These are phyloP conservation scores for Penicillium angulare DNA, from an alignment of 495 filamentous ascomycete species.

Conservation along the genomic window DNA sequence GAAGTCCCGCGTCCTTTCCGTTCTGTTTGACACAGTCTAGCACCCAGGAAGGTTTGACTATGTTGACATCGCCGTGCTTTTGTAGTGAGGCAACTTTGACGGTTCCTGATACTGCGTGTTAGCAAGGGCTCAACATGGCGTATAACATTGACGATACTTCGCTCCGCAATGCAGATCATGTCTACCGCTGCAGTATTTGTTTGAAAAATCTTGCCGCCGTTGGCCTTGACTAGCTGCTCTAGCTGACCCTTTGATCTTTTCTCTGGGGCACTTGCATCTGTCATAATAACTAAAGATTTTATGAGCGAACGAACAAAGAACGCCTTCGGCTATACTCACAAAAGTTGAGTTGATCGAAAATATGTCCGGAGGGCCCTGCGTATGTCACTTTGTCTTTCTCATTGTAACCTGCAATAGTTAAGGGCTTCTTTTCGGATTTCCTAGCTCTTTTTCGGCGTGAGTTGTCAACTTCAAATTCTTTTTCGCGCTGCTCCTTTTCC, in stretches of 20 bases:
- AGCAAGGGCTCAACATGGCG: no score
- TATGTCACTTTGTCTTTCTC: constrained; percentile 49
- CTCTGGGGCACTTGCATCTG: constrained; percentile 51
- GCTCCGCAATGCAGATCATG: constrained; percentile 76
- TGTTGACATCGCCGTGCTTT: constrained; percentile 63
- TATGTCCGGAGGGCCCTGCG: constrained; percentile 51
- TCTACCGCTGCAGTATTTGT: constrained; percentile 57
- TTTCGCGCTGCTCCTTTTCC: constrained; percentile 71
- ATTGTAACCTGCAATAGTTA: constrained; percentile 72
- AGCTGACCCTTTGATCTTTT: constrained; percentile 78
- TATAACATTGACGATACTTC: no score
- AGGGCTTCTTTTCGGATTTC: constrained; percentile 59
- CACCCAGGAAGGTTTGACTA: constrained; percentile 81
- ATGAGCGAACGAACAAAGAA: neutral
- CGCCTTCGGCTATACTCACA: constrained; percentile 46
- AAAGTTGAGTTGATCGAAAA: constrained; percentile 78
- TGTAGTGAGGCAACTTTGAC: constrained; percentile 84
- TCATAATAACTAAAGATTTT: constrained; percentile 53
- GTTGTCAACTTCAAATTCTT: constrained; percentile 80
- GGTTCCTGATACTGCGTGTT: constrained; percentile 45
- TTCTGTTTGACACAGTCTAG: constrained; percentile 73
- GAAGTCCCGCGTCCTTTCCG: constrained; percentile 57
- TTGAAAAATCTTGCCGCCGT: constrained; percentile 84
- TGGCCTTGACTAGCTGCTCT: constrained; percentile 81
- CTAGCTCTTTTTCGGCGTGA: constrained; percentile 62